Evolutionary conservation across 768 basidiomycete genomes (phyloP), one percentile per base, ranked within the genome.

Genomic region (Tylopilus felleus): DNA sequence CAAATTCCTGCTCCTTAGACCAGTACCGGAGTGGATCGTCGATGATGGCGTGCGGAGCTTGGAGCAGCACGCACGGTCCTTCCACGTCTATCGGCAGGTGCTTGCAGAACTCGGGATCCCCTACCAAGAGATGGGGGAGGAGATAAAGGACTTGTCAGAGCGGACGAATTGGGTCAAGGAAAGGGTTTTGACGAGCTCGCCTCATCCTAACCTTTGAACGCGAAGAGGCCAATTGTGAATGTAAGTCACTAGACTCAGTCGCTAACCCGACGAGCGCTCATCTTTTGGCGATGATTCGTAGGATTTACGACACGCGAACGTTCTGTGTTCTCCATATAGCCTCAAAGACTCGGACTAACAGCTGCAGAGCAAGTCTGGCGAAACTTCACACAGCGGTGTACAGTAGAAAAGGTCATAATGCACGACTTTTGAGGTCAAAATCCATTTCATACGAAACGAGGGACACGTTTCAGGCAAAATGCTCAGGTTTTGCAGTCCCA

Each of bases 41-140:
- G 86, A 87, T 56, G 85, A 87, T 51, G 86, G 84, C 1, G 73
- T 85, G 29, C 78, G 85, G 5, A 78, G 70, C 47, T 61, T 82
- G 57, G 80, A 85, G 19, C 71, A 83, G 27, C 77, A 78, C 38
- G 65, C 66, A 2, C 65, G 67, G 31, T 76, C 76, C 36, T 59
- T 75, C 47, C 55, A 69, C 27, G 61, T 75, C 22, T 84, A 75
- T 57, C 65, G 69, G n/a, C 48, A 57, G 0, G 56, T 77, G 7
- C 68, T 85, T 42, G 53, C 62, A 22, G 73, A 75, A 27, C 63
- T 82, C 35, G 70, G 63, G 0, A 79, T 85, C 21, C 51, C 65
- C 1, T 81, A 77, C 64, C 58, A 65, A 12, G 75, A 76, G 47
- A 70, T 85, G 31, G 81, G 82, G 33, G 56, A 60, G 13, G 75